These are phyloP conservation scores for Tritrichomonas musculus DNA, from an alignment of 208 protist genomes.

Conservation along the genomic window DNA sequence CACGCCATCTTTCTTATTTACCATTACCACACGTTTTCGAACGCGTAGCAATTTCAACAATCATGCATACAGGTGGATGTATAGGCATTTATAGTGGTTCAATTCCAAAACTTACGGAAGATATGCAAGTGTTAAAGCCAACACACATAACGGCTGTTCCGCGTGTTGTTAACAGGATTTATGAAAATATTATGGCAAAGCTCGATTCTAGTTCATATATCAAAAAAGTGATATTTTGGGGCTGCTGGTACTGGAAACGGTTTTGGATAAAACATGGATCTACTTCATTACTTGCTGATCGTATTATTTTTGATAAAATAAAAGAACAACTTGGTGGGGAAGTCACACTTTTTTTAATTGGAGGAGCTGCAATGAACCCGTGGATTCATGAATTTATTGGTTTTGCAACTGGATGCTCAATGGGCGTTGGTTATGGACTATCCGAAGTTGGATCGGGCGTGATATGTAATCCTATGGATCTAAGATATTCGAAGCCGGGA, in stretches of 20 bases:
- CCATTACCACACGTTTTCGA: conserved; percentile 72
- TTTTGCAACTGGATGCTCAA: not conserved
- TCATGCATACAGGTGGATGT: not conserved
- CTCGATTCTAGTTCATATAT: conserved; percentile 30
- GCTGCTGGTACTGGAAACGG: not conserved
- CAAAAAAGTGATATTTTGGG: not conserved
- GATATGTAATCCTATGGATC: not conserved
- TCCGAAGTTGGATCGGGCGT: not conserved
- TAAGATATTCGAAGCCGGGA: not conserved
- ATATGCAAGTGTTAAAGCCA: not conserved
- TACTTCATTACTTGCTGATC: not conserved
- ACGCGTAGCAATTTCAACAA: not conserved
- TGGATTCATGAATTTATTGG: not conserved
- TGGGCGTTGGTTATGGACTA: not conserved
- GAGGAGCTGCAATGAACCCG: not conserved
- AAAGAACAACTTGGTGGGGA: not conserved
- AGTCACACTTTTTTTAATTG: not conserved
- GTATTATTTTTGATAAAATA: not conserved
- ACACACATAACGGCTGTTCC: not conserved
- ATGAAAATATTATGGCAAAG: conserved; percentile 56
- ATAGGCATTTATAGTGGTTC: not conserved
- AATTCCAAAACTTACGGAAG: not conserved
- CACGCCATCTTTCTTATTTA: conserved; percentile 60
- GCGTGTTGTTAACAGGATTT: conserved; percentile 59
- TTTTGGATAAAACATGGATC: not conserved